phyloP scores from a whole-genome alignment of 2,329 filamentous ascomycete genomes.

The Waltergamsia citrina region DNA sequence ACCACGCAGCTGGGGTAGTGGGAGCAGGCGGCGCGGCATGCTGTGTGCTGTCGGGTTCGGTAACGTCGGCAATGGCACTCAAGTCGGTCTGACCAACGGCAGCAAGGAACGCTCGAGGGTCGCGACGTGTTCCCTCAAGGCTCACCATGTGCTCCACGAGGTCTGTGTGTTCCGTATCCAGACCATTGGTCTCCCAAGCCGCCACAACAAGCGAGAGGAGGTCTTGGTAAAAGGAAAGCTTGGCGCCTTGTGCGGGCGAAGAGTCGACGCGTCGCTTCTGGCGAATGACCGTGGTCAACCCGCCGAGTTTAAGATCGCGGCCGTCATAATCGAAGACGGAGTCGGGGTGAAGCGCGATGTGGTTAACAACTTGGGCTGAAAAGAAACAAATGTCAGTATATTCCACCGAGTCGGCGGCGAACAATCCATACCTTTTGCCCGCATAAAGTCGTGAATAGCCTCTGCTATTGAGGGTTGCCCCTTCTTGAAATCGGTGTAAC shows the following conservation, averaged over 20 bases:
- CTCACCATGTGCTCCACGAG: conserved; percentile 1
- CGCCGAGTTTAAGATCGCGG: background rate
- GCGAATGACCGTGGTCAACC: background rate
- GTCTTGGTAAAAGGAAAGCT: background rate
- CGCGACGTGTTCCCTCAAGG: background rate
- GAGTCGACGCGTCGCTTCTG: conserved; percentile 2
- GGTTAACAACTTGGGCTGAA: background rate
- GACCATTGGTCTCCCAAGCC: background rate
- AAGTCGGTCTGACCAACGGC: background rate
- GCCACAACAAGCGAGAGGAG: background rate
- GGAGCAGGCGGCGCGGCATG: no score
- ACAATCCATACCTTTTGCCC: background rate
- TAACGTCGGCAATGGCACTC: background rate
- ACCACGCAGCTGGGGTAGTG: background rate
- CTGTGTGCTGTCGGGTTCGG: background rate
- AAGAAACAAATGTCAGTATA: background rate
- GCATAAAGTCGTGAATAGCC: background rate
- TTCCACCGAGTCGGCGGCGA: background rate
- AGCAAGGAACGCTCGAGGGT: background rate
- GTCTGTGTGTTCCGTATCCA: conserved; percentile 1
- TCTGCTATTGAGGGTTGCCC: no score
- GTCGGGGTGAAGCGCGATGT: conserved; percentile 1
- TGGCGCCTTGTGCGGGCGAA: background rate
- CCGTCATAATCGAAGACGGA: background rate
- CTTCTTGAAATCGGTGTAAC: no score